Evolutionary conservation across 2,329 filamentous ascomycete species (phyloP), one percentile per base, ranked within the genome.

Genomic region (Fusarium ambrosium): DNA sequence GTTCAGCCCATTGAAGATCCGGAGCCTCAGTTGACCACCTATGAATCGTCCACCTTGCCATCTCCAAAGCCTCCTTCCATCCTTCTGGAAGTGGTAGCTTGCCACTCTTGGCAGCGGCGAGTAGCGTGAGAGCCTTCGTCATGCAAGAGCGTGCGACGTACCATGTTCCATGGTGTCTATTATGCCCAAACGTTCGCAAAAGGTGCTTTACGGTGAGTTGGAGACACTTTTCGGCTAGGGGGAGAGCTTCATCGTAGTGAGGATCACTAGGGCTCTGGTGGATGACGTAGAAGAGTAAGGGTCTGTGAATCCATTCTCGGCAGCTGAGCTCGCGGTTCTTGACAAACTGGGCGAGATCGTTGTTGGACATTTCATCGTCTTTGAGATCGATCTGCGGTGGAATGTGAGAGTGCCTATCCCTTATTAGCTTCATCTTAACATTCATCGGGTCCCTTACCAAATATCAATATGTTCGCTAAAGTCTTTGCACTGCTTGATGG

Each of bases 1-100:
- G 34, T 10, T 59, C 56, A 29, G 56, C 36, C 56, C 36, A 59
- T 7, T 27, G 56, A 59, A 59, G 36, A 41, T 59, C 56, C 4
- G 56, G 56, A 5, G 56, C 56, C 36, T 59, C 56, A 4, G 34
- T 22, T 6, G 56, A 59, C 56, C 56, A 59, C 6, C 36, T 14
- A 41, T 29, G 56, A n/a, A 41, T 27, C 56, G 34, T 41, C 56
- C 56, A 59, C 20, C 56, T 24, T 16, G 36, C 56, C 10, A 20
- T 20, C 36, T 59, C 56, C 56, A 59, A n/a, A 24, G 56, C 56
- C 6, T 59, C 56, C 56, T 39, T 59, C 56, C 56, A 59, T 2
- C 56, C 22, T 13, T 59, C 56, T 7, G 56, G 56, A 4, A 59
- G 37, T 6, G 34, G 56, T 14, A 59, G 2, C 22, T 6, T 59